These are phyloP conservation scores for Dichotomocladium elegans DNA, from an alignment of 371 early-diverging fungal genomes.

Conservation along the genomic window DNA sequence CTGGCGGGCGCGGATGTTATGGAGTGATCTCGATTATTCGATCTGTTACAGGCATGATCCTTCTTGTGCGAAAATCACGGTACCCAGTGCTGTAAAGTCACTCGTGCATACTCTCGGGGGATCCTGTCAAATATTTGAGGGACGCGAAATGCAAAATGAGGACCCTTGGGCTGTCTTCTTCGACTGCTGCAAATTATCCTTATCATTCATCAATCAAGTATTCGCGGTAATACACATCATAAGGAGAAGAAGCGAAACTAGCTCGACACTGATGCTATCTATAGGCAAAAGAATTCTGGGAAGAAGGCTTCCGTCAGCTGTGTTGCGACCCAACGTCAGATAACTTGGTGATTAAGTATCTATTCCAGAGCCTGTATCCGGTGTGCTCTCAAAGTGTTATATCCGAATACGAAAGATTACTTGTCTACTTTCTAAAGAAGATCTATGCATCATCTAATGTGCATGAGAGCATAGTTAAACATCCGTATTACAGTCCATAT, in stretches of 20 bases:
- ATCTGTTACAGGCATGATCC: not conserved
- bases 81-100: not conserved
- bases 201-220: constrained; percentile 6
- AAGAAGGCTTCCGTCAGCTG: no score
- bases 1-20: constrained; percentile 19
- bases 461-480: not conserved
- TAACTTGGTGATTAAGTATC: constrained; percentile 4
- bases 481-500: not conserved
- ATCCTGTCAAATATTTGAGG: not conserved
- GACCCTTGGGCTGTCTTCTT: constrained; percentile 17
- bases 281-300: no score
- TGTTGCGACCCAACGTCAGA: constrained; percentile 22
- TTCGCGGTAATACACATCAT: no score
- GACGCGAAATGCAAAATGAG: not conserved
- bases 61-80: not conserved
- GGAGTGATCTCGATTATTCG: constrained; percentile 10
- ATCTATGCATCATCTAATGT: constrained; percentile 12
- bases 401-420: constrained; percentile 14
- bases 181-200: constrained; percentile 20
- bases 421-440: constrained; percentile 14
- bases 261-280: no score
- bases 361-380: constrained; percentile 18
- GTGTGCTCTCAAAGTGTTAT: constrained; percentile 7
- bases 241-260: no score
- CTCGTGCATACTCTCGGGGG: not conserved